Base-by-base conservation (phyloP, 2,329 filamentous ascomycete genomes). In the Alternaria gaisen region DNA sequence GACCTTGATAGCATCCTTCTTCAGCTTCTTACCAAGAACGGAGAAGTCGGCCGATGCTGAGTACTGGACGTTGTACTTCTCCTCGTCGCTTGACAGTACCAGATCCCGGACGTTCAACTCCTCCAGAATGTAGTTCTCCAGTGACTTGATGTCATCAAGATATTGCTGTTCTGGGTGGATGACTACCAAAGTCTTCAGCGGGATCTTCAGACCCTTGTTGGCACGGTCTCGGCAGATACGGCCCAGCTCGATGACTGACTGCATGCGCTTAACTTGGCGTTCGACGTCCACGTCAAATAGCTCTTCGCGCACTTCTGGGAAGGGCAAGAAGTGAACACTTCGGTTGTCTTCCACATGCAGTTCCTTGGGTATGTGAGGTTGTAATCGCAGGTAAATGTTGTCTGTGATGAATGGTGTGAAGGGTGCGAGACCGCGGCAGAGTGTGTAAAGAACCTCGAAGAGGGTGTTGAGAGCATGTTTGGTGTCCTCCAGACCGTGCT, bases 351-450 rank as follows among this genome's bases (percentile, higher is more conserved):
- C 86, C 41, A 85, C 89, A 43, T 83, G 85, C 34, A 92, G 81
- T 42, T 87, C 83, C 73, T 91, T 85, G 1, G 93, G 93, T 56
- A 98, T 95, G 76, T 93, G 89, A 20, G 91, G 90, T 22, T 93
- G 85, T 12, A 98, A 87, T 68, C 90, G 90, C 61, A 88, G 87
- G 82, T 97, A 99, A 78, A 99, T 97, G 77, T 90, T 95, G 72
- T 99, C 95, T 61, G 93, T 94, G 71, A 98, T 86, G 83, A 98
- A 99, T 8, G 95, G 95, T 0, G 91, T 97, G 80, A 99, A 98
- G 3, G 95, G 95, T 16, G 95, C 94, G 51, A 99, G 86, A 38
- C 91, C 93, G 64, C 93, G 88, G 75, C 92, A 91, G 38, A 98
- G 85, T 4, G 93, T 97, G 81, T 90, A 97, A 22, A 98, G 84